These are phyloP conservation scores for Salix purpurea DNA, from an alignment of 345 rosid genomes.

Conservation along the genomic window DNA sequence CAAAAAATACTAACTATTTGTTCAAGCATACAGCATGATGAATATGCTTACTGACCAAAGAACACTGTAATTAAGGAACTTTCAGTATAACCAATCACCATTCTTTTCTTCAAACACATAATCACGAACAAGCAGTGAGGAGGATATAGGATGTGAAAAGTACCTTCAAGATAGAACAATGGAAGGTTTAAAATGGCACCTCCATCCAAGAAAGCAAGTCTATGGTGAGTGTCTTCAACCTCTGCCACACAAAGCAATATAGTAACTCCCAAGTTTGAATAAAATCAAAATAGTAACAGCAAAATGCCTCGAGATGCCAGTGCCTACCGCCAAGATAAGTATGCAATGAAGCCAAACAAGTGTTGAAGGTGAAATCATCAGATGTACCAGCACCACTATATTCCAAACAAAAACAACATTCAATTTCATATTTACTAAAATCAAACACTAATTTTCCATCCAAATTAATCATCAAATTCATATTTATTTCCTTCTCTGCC, in stretches of 20 bases:
- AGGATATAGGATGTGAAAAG: background rate
- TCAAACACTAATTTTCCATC: background rate
- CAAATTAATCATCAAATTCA: background rate
- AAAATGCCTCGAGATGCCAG: background rate
- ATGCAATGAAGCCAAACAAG: conserved; percentile 78
- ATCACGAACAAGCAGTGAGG: background rate
- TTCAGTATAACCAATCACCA: background rate
- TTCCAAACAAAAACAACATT: background rate
- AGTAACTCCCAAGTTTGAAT: conserved; percentile 4
- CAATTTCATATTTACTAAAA: background rate
- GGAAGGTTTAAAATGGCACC: conserved; percentile 66
- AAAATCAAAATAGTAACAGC: background rate
- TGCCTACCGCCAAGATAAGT: conserved; percentile 85
- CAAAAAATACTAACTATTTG: background rate
- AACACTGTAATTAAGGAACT: background rate
- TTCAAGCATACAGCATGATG: background rate
- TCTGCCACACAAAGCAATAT: conserved; percentile 35
- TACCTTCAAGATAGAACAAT: conserved; percentile 86
- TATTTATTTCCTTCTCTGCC: background rate
- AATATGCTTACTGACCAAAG: background rate
- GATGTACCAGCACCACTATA: conserved; percentile 28
- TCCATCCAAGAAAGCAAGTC: conserved; percentile 73
- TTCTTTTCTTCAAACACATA: background rate
- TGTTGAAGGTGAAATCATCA: conserved; percentile 55
- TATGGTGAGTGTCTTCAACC: conserved; percentile 77